Evolutionary conservation across 768 basidiomycete species (phyloP).

Genomic region (Dioszegia crocea): DNA sequence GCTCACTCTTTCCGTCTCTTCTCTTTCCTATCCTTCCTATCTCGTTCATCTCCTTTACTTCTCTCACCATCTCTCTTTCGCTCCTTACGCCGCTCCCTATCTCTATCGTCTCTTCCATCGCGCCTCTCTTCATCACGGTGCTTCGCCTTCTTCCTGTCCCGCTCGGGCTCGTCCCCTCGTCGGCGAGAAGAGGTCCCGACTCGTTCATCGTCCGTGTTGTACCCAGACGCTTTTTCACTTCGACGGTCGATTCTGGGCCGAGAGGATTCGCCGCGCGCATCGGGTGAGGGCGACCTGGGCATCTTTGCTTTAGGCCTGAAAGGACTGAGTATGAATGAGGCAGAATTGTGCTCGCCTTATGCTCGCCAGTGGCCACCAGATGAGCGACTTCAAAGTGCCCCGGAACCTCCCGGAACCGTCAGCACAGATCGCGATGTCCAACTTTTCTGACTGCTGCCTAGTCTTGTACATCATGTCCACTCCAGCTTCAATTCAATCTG

Average conservation of each 20-base stretch:
- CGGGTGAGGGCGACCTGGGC: conserved; percentile 35
- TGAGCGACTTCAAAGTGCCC: background rate
- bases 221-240: background rate
- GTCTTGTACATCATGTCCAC: background rate
- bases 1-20: conserved; percentile 57
- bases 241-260: background rate
- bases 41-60: conserved; percentile 40
- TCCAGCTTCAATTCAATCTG: background rate
- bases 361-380: no score
- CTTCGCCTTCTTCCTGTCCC: conserved; percentile 4
- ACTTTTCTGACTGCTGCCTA: background rate
- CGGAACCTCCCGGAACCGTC: background rate
- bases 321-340: background rate
- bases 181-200: conserved; percentile 3
- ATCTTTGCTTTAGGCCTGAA: conserved; percentile 5
- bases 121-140: background rate
- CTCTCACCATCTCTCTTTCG: conserved; percentile 36
- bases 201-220: conserved; percentile 10
- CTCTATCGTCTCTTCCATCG: background rate
- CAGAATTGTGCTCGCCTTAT: no score
- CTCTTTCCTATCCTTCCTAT: conserved; percentile 45
- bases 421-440: background rate
- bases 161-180: background rate
- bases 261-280: background rate
- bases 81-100: conserved; percentile 18